phyloP scores from a whole-genome alignment of 306 rosid species.

The Hippophae rhamnoides region DNA sequence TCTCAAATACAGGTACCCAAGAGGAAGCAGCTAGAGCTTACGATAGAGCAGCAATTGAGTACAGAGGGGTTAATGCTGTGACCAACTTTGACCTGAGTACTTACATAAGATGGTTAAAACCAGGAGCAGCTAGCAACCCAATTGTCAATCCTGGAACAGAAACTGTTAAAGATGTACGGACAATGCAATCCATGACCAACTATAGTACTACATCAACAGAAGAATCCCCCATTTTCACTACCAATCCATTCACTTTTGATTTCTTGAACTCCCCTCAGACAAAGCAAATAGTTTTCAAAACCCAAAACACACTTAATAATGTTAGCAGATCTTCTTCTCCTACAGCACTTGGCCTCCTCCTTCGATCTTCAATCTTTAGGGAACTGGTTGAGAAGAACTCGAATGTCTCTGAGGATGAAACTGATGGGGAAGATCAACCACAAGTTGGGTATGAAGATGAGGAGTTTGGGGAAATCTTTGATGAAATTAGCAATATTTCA shows the following conservation, averaged over 20 bases:
- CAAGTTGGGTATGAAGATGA: conserved; percentile 21
- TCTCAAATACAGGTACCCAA: conserved; percentile 44
- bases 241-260: conserved; percentile 18
- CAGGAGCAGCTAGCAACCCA: conserved; percentile 17
- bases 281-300: conserved; percentile 26
- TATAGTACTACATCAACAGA: conserved; percentile 5
- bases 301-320: conserved; percentile 11
- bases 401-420: conserved; percentile 35
- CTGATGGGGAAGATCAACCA: conserved; percentile 35
- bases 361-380: conserved; percentile 55
- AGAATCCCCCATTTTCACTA: conserved; percentile 28
- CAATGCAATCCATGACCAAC: conserved; percentile 10
- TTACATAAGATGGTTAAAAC: conserved; percentile 74
- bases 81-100: conserved; percentile 79
- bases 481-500: conserved; percentile 34
- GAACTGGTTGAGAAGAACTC: conserved; percentile 53
- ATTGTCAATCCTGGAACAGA: conserved; percentile 23
- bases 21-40: conserved; percentile 92
- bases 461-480: conserved; percentile 40
- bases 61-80: conserved; percentile 79
- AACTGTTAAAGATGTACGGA: conserved; percentile 17
- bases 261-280: conserved; percentile 24
- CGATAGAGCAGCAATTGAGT: conserved; percentile 86
- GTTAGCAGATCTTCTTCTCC: conserved; percentile 36
- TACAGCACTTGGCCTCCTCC: conserved; percentile 55